These are phyloP conservation scores for Colletotrichum destructivum DNA, from an alignment of 2,329 filamentous ascomycete genomes.

Conservation along the genomic window DNA sequence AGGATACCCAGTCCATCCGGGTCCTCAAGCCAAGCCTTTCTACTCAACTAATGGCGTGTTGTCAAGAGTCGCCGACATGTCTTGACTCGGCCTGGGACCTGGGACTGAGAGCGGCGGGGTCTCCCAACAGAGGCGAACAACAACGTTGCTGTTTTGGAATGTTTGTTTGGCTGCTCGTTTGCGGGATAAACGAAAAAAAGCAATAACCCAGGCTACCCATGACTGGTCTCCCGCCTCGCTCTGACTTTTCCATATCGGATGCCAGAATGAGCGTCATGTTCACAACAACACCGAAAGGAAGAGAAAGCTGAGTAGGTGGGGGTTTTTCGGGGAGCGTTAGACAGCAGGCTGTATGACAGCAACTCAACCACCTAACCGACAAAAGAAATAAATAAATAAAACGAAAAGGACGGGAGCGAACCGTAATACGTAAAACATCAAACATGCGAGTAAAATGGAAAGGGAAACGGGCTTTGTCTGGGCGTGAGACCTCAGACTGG, in stretches of 20 bases:
- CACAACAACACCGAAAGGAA: background rate
- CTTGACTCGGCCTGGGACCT: constrained; percentile 31
- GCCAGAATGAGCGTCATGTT: constrained; percentile 21
- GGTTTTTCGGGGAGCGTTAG: constrained; percentile 28
- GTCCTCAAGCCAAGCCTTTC: constrained; percentile 35
- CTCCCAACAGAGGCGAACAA: constrained; percentile 16
- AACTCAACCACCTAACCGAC: background rate
- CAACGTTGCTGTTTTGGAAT: constrained; percentile 3
- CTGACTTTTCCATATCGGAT: background rate
- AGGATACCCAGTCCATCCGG: constrained; percentile 34
- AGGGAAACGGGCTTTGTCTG: constrained; percentile 36
- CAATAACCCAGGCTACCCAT: background rate
- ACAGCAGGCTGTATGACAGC: constrained; percentile 30
- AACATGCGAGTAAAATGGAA: constrained; percentile 26
- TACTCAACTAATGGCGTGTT: constrained; percentile 15
- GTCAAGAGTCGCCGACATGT: constrained; percentile 13
- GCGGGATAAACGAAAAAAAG: background rate
- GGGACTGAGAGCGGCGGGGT: background rate
- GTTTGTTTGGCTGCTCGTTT: constrained; percentile 10
- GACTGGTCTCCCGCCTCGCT: background rate
- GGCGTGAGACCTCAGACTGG: constrained; percentile 26
- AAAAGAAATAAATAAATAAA: background rate
- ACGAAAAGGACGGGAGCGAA: background rate
- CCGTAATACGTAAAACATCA: background rate
- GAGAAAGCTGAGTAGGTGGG: constrained; percentile 7